Conservation (phyloP, 306 rosid species). For the Pyrus pyrifolia region DNA sequence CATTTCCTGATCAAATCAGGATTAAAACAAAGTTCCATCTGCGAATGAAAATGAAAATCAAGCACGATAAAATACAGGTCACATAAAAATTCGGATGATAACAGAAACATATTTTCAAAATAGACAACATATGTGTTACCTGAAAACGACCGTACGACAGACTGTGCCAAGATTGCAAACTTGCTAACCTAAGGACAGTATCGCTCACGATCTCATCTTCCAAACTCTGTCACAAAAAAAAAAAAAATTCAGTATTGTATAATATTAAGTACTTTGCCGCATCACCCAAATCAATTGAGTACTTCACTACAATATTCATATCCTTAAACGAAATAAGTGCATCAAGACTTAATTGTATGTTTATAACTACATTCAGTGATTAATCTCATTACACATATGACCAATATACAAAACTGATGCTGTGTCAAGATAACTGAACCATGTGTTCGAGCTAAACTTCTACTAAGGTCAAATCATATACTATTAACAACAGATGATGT, state of each 20-base stretch:
- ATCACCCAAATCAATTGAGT: neutral
- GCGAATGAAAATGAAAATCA: conserved; percentile 13
- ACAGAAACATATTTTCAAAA: neutral
- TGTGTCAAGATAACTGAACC: neutral
- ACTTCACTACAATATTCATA: neutral
- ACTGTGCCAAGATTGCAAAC: conserved; percentile 88
- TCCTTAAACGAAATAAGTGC: neutral
- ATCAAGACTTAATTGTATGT: neutral
- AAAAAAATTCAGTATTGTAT: neutral
- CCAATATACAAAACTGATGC: neutral
- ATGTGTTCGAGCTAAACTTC: neutral
- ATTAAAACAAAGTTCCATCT: conserved; percentile 95
- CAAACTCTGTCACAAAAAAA: conserved; percentile 56
- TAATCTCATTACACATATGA: neutral
- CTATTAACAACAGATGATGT: neutral
- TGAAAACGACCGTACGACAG: conserved; percentile 94
- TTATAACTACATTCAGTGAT: neutral
- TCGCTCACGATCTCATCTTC: conserved; percentile 93
- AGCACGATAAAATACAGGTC: conserved; percentile 10
- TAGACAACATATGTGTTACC: conserved; percentile 38
- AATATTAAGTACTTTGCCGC: neutral
- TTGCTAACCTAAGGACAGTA: conserved; percentile 73
- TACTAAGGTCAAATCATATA: neutral
- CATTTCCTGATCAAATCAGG: conserved; percentile 82
- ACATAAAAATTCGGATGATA: conserved; percentile 6